phyloP scores from a whole-genome alignment of 352 stramenopile species.

The Phytophthora cryptogea region DNA sequence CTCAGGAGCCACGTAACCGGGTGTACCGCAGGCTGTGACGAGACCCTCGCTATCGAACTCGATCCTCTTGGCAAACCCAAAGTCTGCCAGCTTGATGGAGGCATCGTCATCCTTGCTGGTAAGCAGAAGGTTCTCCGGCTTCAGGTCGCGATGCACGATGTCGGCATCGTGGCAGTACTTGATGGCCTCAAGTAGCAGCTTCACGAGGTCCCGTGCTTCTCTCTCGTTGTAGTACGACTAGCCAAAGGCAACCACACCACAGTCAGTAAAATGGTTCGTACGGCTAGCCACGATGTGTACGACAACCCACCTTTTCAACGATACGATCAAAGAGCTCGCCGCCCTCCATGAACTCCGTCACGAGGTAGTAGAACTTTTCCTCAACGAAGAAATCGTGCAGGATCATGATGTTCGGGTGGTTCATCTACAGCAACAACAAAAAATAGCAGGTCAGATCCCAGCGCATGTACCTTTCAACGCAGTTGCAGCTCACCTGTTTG shows the following conservation, averaged over 20 bases:
- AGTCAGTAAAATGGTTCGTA: conserved; percentile 13
- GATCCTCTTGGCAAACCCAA: conserved; percentile 88
- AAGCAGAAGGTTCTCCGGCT: conserved; percentile 84
- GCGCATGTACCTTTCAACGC: not conserved
- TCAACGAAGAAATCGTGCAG: conserved; percentile 94
- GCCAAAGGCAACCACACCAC: conserved; percentile 8
- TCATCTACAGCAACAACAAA: conserved; percentile 58
- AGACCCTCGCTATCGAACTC: conserved; percentile 73
- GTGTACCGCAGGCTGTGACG: conserved; percentile 80
- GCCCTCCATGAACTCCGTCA: conserved; percentile 97
- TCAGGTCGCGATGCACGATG: conserved; percentile 86
- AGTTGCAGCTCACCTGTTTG: conserved; percentile 61
- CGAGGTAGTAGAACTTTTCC: conserved; percentile 96
- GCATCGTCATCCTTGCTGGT: conserved; percentile 83
- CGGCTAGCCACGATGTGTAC: not conserved
- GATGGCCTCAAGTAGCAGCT: conserved; percentile 86
- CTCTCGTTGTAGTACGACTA: conserved; percentile 91
- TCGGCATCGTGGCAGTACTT: conserved; percentile 89
- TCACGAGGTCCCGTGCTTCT: conserved; percentile 85
- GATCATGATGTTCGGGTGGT: conserved; percentile 94
- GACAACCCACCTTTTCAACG: conserved; percentile 72
- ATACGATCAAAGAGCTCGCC: conserved; percentile 90
- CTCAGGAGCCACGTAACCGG: conserved; percentile 83
- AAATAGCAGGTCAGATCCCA: conserved; percentile 8
- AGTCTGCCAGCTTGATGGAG: conserved; percentile 87